Evolutionary conservation across 2,329 filamentous ascomycete species (phyloP).

Genomic region (Colletotrichum limetticola): DNA sequence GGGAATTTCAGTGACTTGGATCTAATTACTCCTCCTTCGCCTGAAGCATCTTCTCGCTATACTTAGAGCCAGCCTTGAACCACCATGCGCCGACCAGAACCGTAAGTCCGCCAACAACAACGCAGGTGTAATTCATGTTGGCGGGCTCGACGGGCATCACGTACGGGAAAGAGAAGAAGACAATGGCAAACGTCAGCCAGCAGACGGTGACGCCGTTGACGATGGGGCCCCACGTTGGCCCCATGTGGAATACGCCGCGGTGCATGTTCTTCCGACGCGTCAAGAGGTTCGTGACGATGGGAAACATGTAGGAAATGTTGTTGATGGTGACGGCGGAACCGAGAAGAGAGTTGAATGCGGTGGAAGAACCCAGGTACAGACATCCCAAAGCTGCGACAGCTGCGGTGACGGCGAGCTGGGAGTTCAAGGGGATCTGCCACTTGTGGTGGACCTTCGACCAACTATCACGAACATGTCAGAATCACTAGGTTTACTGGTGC

Average conservation of each 20-base stretch:
- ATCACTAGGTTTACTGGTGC: conserved; percentile 22
- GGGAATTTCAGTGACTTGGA: not conserved
- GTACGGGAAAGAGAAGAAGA: conserved; percentile 58
- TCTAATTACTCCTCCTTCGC: conserved; percentile 42
- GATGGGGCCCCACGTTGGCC: conserved; percentile 43
- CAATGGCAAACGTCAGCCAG: conserved; percentile 53
- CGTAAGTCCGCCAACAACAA: conserved; percentile 52
- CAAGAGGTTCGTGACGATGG: conserved; percentile 56
- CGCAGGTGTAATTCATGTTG: conserved; percentile 62
- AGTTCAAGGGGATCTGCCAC: conserved; percentile 50
- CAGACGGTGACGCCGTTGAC: conserved; percentile 49
- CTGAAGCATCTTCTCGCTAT: conserved; percentile 50
- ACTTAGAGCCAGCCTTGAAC: conserved; percentile 52
- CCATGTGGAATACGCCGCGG: conserved; percentile 52
- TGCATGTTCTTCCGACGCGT: conserved; percentile 51
- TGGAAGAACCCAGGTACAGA: conserved; percentile 54
- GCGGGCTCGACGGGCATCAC: conserved; percentile 47
- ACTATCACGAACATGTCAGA: conserved; percentile 9
- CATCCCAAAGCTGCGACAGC: conserved; percentile 52
- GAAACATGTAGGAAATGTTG: conserved; percentile 56
- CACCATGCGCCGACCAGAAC: conserved; percentile 54
- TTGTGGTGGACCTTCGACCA: conserved; percentile 50
- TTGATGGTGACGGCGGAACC: conserved; percentile 53
- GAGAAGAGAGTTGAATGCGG: conserved; percentile 56
- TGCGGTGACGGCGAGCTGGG: conserved; percentile 46